These are phyloP conservation scores for Podospora bellae-mahoneyi DNA, from an alignment of 495 filamentous ascomycete genomes.

Conservation along the genomic window DNA sequence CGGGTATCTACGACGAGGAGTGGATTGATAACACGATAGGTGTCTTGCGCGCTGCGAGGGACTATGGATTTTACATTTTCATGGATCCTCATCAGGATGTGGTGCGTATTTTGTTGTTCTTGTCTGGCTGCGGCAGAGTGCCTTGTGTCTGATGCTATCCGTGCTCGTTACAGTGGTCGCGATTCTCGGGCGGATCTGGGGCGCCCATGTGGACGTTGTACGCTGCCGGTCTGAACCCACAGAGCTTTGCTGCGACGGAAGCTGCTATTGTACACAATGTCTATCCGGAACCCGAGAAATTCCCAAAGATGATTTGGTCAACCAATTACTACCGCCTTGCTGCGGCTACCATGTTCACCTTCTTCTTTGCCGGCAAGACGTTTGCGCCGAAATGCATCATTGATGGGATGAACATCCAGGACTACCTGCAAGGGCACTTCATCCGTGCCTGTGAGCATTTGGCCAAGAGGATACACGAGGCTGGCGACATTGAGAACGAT, in stretches of 20 bases:
- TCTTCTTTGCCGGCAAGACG: slow-evolving; percentile 89
- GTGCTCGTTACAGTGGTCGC: slow-evolving; percentile 65
- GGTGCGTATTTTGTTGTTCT: slow-evolving; percentile 45
- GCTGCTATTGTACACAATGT: slow-evolving; percentile 94
- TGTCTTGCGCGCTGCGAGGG: slow-evolving; percentile 75
- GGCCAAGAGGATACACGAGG: slow-evolving; percentile 80
- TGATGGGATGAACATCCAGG: slow-evolving; percentile 91
- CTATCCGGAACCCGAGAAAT: slow-evolving; percentile 78
- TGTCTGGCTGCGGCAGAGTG: too few relatives aligned
- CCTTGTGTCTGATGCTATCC: background rate
- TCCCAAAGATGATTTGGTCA: slow-evolving; percentile 99
- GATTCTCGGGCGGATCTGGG: slow-evolving; percentile 89
- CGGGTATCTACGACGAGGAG: slow-evolving; percentile 91
- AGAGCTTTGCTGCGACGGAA: slow-evolving; percentile 78
- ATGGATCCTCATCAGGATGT: slow-evolving; percentile 99
- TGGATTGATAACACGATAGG: slow-evolving; percentile 90
- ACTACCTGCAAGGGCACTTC: slow-evolving; percentile 88
- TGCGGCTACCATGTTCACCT: slow-evolving; percentile 85
- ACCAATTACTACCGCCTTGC: slow-evolving; percentile 91
- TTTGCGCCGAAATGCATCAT: slow-evolving; percentile 97
- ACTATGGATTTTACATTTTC: slow-evolving; percentile 91
- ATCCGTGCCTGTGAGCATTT: slow-evolving; percentile 74
- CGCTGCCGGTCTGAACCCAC: slow-evolving; percentile 84
- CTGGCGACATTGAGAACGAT: slow-evolving; percentile 81
- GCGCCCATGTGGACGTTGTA: slow-evolving; percentile 98